Evolutionary conservation across 2,329 filamentous ascomycete species (phyloP), one percentile per base, ranked within the genome.

Genomic region (Colletotrichum karsti): DNA sequence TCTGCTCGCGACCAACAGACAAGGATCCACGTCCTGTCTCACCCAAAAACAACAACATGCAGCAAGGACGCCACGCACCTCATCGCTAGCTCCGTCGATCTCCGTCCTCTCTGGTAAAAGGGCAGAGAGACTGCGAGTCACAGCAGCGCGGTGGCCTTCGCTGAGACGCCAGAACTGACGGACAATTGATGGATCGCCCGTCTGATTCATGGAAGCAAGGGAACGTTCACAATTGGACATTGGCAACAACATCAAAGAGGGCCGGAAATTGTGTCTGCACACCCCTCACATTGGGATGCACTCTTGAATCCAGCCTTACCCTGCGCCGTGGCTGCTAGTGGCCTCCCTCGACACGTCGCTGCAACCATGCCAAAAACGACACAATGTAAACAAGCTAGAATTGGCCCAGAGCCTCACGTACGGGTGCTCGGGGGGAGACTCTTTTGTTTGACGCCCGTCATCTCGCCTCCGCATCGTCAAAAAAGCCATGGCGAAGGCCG

Each of bases 71-170:
- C 37, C 60, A 59, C 46, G 44, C 53, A 64, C 64, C 60, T 59
- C 53, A 64, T 67, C 44, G 60, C 46, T 67, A 64, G 64, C 46
- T 22, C 39, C 24, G 65, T 54, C 60, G 61, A 68, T 68, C 65
- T 22, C 33, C 44, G 28, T 12, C 60, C 54, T 57, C 60, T 67
- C 51, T 56, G 53, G 20, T 15, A 33, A 50, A 26, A 56, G 26
- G 46, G 18, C 15, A 28, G 46, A 50, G 35, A 37, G 50, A 37
- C 18, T 35, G 53, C 20, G 46, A 51, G 51, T 20, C 53, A 63
- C 42, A 39, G 20, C 20, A 35, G 54, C 54, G 46, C 42, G 20
- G 53, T 22, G 30, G 22, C 35, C 44, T 22, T 35, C 18, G 35
- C 61, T 39, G 35, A n/a, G 61, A 59, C 53, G 54, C 42, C 44